These are phyloP conservation scores for Floccularia luteovirens DNA, from an alignment of 768 basidiomycete genomes.

Conservation along the genomic window DNA sequence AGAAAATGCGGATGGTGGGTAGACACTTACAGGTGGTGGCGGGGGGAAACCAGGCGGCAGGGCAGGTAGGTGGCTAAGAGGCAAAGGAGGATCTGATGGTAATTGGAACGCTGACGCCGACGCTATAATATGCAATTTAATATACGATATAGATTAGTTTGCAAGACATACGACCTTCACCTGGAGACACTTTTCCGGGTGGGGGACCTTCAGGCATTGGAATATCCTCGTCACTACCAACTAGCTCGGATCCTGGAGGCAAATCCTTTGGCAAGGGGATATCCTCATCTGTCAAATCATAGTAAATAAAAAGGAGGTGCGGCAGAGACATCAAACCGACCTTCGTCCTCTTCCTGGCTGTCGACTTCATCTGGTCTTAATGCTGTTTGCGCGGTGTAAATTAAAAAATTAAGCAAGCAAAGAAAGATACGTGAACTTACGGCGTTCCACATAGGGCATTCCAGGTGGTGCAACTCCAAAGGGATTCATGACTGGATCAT, in stretches of 20 bases:
- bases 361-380: conserved; percentile 54
- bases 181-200: conserved; percentile 21
- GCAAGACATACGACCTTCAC: conserved; percentile 9
- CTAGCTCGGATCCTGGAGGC: conserved; percentile 45
- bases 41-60: neutral
- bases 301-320: conserved; percentile 1
- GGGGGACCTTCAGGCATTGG: conserved; percentile 84
- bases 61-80: too few species aligned
- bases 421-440: conserved; percentile 38
- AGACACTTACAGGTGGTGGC: neutral
- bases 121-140: conserved; percentile 1
- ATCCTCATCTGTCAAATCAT: conserved; percentile 43
- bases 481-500: conserved; percentile 90
- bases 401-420: neutral
- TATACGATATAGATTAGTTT: neutral
- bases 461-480: conserved; percentile 92
- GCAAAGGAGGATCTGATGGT: too few species aligned
- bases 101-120: conserved; percentile 5
- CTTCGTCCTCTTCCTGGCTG: conserved; percentile 53
- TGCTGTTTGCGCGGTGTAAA: conserved; percentile 27
- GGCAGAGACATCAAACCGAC: conserved; percentile 10
- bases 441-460: conserved; percentile 89
- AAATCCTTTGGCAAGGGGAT: conserved; percentile 59
- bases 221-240: conserved; percentile 76
- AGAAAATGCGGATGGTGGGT: neutral